A percentile compares a stretch with the other conserved stretches of the same genome.
Evolutionary conservation across 306 rosid species (phyloP).

Genomic region (Hylodesmum podocarpum): DNA sequence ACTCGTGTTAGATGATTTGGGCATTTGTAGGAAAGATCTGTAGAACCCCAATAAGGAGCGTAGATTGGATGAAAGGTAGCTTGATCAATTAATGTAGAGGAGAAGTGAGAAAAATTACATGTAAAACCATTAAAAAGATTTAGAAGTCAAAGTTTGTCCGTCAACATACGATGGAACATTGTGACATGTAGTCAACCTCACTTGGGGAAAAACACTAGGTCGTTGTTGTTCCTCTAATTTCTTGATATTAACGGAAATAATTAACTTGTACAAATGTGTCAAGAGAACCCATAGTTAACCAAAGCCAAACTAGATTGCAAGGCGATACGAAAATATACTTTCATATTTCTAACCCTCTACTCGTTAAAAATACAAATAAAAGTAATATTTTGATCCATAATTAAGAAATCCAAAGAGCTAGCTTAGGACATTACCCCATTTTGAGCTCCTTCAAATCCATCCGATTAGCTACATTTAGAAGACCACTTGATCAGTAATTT

Average conservation of each 20-base stretch:
- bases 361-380: slow-evolving; percentile 1
- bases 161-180: not conserved
- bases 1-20: not conserved
- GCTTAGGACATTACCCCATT: slow-evolving; percentile 79
- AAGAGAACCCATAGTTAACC: not conserved
- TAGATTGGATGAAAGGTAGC: not conserved
- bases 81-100: not conserved
- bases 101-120: not conserved
- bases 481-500: slow-evolving; percentile 50
- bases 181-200: not conserved
- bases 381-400: not conserved
- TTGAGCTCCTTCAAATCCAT: slow-evolving; percentile 99
- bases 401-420: slow-evolving; percentile 17
- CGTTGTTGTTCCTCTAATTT: not conserved
- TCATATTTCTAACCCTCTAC: slow-evolving; percentile 5
- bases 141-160: not conserved
- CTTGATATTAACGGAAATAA: not conserved
- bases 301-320: not conserved
- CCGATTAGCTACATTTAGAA: slow-evolving; percentile 81
- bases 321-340: not conserved
- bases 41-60: not conserved
- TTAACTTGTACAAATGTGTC: not conserved
- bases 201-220: not conserved
- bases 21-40: not conserved
- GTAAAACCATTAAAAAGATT: not conserved